phyloP scores from a whole-genome alignment of 2,329 filamentous ascomycete genomes.

The Botrytis elliptica region DNA sequence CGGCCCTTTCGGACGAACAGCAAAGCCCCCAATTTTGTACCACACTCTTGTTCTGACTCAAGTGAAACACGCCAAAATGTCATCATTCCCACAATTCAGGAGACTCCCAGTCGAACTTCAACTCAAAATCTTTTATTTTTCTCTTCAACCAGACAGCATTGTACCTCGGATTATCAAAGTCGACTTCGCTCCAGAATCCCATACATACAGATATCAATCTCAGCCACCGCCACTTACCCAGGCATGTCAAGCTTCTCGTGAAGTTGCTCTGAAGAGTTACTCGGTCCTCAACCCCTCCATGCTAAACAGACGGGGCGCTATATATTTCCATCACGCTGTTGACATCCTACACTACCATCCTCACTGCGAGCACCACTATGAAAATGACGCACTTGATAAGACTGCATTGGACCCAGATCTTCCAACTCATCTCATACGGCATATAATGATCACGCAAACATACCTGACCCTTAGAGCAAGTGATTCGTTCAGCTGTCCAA shows the following conservation, averaged over 20 bases:
- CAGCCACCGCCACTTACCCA: conserved; percentile 7
- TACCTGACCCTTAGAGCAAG: conserved; percentile 4
- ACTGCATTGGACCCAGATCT: conserved; percentile 8
- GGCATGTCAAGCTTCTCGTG: conserved; percentile 3
- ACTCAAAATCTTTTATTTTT: conserved; percentile 5
- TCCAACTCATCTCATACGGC: neutral
- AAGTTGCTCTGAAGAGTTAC: conserved; percentile 9
- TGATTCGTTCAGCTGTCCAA: conserved; percentile 9
- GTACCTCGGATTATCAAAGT: conserved; percentile 1
- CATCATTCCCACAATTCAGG: conserved; percentile 6
- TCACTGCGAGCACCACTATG: neutral
- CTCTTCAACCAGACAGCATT: conserved; percentile 4
- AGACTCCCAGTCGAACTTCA: conserved; percentile 15
- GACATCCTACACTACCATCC: conserved; percentile 15
- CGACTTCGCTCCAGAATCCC: neutral
- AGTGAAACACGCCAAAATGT: neutral
- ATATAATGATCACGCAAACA: conserved; percentile 16
- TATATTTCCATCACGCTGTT: conserved; percentile 4
- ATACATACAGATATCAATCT: neutral
- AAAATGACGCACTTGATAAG: neutral
- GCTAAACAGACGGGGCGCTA: neutral
- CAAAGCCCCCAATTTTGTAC: too few species aligned
- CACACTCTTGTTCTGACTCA: neutral
- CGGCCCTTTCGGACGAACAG: neutral
- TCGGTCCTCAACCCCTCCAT: neutral